Evolutionary conservation across 257 asterid genomes (phyloP).

Genomic region (Thymus quinquecostatus): DNA sequence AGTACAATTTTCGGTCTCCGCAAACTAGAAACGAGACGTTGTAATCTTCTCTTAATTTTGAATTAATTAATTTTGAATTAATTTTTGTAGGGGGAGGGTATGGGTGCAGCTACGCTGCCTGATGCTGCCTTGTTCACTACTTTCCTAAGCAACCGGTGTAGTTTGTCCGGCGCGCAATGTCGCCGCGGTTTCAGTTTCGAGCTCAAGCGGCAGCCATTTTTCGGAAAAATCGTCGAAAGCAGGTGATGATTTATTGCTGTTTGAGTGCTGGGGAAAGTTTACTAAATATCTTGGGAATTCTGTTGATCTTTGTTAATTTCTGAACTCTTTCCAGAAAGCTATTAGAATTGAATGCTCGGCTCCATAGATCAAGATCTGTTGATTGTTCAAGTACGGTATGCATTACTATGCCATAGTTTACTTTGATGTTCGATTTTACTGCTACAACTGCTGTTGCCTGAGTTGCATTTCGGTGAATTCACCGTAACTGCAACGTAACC

Average conservation of each 20-base stretch:
- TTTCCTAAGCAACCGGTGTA: slow-evolving; percentile 11
- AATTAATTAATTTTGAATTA: background rate
- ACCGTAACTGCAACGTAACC: too few relatives aligned
- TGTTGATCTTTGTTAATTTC: slow-evolving; percentile 2
- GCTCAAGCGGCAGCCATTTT: slow-evolving; percentile 15
- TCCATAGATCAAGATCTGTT: slow-evolving; percentile 24
- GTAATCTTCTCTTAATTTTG: background rate
- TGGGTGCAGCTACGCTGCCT: slow-evolving; percentile 21
- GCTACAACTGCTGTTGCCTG: slow-evolving; percentile 4
- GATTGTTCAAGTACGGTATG: slow-evolving; percentile 26
- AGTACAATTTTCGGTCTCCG: background rate
- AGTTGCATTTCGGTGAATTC: background rate
- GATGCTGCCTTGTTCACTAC: slow-evolving; percentile 22
- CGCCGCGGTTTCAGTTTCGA: slow-evolving; percentile 3
- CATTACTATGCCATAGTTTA: slow-evolving; percentile 5
- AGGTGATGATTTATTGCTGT: slow-evolving; percentile 15
- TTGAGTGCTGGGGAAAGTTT: background rate
- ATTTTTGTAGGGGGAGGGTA: slow-evolving; percentile 2
- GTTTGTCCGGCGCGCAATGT: slow-evolving; percentile 9
- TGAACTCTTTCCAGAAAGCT: slow-evolving; percentile 9
- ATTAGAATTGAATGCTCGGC: slow-evolving; percentile 20
- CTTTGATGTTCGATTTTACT: background rate
- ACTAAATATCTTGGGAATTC: background rate
- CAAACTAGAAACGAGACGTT: background rate
- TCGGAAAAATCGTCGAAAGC: slow-evolving; percentile 7